Evolutionary conservation across 1,284 basidiomycete species (phyloP).

Genomic region (Stygiomarasmius scandens): DNA sequence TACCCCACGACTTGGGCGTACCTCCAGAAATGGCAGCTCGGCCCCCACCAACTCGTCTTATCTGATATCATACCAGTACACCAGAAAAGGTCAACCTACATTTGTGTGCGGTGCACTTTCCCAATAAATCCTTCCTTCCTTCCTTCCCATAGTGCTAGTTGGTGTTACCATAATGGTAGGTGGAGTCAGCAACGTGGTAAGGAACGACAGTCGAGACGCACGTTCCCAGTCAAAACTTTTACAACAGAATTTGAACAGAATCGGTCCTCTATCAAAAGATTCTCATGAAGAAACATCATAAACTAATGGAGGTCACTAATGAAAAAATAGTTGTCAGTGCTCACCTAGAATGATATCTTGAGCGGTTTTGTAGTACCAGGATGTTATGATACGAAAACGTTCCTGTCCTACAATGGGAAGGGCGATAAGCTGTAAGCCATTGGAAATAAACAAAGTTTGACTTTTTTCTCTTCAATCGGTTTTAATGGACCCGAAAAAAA

Average conservation of each 20-base stretch:
- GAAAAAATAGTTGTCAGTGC: slow-evolving; percentile 1
- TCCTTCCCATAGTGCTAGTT: slow-evolving; percentile 66
- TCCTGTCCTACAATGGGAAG: slow-evolving; percentile 81
- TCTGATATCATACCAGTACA: slow-evolving; percentile 14
- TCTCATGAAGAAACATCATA: slow-evolving; percentile 93
- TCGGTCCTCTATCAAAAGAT: slow-evolving; percentile 89
- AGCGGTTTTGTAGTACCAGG: slow-evolving; percentile 90
- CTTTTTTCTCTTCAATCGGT: slow-evolving; percentile 75
- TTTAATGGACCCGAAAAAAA: slow-evolving; percentile 69
- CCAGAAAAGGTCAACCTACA: background rate
- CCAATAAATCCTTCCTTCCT: no score
- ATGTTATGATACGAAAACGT: slow-evolving; percentile 89
- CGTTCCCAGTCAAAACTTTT: slow-evolving; percentile 94
- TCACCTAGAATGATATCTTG: slow-evolving; percentile 92
- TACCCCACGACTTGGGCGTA: slow-evolving; percentile 44
- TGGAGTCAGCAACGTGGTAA: background rate
- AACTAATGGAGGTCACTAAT: slow-evolving; percentile 49
- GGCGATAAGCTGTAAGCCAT: background rate
- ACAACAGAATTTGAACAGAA: slow-evolving; percentile 89
- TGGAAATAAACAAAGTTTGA: slow-evolving; percentile 74
- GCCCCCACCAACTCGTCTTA: slow-evolving; percentile 37
- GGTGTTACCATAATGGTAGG: background rate
- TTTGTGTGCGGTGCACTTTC: slow-evolving; percentile 5
- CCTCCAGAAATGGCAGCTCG: slow-evolving; percentile 48
- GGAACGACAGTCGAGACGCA: no score